phyloP scores from a whole-genome alignment of 2,329 filamentous ascomycete genomes.

The Arthrobotrys pseudoclavata region DNA sequence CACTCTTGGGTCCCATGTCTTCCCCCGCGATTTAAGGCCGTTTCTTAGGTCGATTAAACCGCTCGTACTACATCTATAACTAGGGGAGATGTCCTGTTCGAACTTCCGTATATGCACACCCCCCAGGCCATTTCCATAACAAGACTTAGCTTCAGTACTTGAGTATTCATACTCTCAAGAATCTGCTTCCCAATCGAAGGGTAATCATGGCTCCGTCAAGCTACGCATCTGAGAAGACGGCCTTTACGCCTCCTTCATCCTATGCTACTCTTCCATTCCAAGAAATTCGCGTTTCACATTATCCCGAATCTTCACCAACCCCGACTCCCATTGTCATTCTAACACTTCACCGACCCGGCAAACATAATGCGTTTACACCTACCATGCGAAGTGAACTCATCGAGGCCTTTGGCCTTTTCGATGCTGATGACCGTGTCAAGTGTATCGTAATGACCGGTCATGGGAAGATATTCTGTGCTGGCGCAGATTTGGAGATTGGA shows the following conservation, averaged over 20 bases:
- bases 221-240: conserved; percentile 39
- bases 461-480: conserved; percentile 73
- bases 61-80: conserved; percentile 3
- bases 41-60: conserved; percentile 11
- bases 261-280: conserved; percentile 68
- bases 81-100: neutral
- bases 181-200: neutral
- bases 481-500: conserved; percentile 71
- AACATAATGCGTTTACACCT: conserved; percentile 78
- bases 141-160: neutral
- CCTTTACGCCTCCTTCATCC: conserved; percentile 62
- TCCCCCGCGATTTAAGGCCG: conserved; percentile 8
- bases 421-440: conserved; percentile 71
- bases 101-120: conserved; percentile 11
- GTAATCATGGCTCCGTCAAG: conserved; percentile 36
- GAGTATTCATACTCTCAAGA: neutral
- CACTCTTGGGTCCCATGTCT: neutral
- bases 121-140: neutral
- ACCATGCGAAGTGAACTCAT: conserved; percentile 75
- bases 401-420: conserved; percentile 70
- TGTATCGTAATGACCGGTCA: conserved; percentile 72
- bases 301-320: conserved; percentile 70
- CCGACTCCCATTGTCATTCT: conserved; percentile 75
- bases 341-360: conserved; percentile 75
- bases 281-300: conserved; percentile 69